These are phyloP conservation scores for Tricholoma hemisulphureum DNA, from an alignment of 768 basidiomycete species.

Conservation along the genomic window DNA sequence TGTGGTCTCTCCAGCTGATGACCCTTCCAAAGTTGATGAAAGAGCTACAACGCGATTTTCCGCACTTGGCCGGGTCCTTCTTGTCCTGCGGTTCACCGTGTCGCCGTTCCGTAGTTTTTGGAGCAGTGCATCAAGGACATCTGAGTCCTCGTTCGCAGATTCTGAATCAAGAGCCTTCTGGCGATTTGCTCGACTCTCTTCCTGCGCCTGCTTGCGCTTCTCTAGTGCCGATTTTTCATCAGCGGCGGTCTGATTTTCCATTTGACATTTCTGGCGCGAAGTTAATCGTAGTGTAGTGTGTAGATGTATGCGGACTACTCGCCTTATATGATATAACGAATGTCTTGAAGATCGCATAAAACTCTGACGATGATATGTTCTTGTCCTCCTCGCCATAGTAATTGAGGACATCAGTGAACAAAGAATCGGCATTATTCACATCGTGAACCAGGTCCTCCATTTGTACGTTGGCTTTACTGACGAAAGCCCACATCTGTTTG, in stretches of 20 bases:
- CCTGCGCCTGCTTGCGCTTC: constrained; percentile 65
- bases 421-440: constrained; percentile 80
- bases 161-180: constrained; percentile 46
- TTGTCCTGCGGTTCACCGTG: constrained; percentile 53
- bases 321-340: constrained; percentile 93
- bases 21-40: constrained; percentile 34
- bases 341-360: constrained; percentile 96
- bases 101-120: constrained; percentile 72
- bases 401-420: constrained; percentile 79
- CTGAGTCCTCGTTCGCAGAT: constrained; percentile 46
- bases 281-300: constrained; percentile 7
- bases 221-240: constrained; percentile 70
- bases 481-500: constrained; percentile 89
- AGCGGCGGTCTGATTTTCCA: constrained; percentile 70
- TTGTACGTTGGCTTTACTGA: constrained; percentile 69
- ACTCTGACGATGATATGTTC: constrained; percentile 82
- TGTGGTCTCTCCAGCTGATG: constrained; percentile 28
- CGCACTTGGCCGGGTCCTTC: constrained; percentile 45
- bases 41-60: constrained; percentile 35
- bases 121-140: constrained; percentile 70
- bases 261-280: constrained; percentile 73
- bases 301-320: constrained; percentile 13
- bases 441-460: constrained; percentile 85
- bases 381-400: constrained; percentile 95
- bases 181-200: constrained; percentile 58